Percentiles rank a stretch among this genome's conserved stretches.
Conservation (phyloP, 1,284 basidiomycete genomes). For the Termitomyces sp. region DNA sequence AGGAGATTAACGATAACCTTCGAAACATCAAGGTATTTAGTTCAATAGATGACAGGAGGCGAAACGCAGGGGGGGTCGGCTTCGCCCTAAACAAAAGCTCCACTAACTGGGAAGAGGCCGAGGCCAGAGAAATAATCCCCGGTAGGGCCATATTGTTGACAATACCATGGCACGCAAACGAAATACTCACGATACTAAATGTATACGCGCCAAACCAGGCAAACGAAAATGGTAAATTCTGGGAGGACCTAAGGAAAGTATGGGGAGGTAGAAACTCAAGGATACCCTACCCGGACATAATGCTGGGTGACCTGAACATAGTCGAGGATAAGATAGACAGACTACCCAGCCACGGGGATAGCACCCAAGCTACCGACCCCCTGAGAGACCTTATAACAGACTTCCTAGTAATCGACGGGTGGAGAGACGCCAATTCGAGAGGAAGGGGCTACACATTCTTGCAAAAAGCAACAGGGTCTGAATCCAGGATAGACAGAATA, state of each 20-base stretch:
- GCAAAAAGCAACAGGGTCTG: background rate
- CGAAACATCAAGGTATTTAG: background rate
- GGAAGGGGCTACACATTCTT: background rate
- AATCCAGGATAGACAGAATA: slow-evolving; percentile 6
- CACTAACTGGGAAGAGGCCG: background rate
- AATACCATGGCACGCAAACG: background rate
- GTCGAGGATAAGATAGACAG: background rate
- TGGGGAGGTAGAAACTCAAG: background rate
- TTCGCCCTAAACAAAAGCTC: background rate
- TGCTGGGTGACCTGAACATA: background rate
- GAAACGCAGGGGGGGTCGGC: background rate
- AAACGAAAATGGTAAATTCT: background rate
- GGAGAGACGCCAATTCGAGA: background rate
- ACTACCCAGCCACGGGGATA: background rate
- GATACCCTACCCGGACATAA: background rate
- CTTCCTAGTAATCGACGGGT: background rate
- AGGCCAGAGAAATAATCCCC: background rate
- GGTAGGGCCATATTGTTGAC: background rate
- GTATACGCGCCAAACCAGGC: background rate
- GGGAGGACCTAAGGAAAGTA: background rate
- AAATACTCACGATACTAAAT: background rate
- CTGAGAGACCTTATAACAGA: background rate
- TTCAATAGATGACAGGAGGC: background rate
- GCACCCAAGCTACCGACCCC: background rate
- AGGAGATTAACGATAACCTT: background rate